These are phyloP conservation scores for Misopates orontium DNA, from an alignment of 257 asterid genomes.

Conservation along the genomic window DNA sequence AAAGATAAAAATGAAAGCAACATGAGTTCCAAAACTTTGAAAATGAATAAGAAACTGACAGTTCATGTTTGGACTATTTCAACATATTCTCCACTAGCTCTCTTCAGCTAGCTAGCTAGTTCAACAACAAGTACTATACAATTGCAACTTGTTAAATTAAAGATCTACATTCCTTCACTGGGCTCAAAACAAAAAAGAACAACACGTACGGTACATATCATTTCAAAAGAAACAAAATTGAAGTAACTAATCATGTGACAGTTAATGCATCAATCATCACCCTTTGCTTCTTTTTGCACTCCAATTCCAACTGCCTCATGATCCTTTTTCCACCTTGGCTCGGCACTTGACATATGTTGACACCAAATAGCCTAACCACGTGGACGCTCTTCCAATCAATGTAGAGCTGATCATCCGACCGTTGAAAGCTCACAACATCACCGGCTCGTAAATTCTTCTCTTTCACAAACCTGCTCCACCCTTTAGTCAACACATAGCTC, in stretches of 20 bases:
- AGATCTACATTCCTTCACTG: not conserved
- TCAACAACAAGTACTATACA: constrained; percentile 32
- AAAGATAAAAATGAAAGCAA: not conserved
- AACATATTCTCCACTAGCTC: constrained; percentile 12
- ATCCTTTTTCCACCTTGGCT: constrained; percentile 51
- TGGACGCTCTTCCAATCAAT: constrained; percentile 60
- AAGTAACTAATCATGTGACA: constrained; percentile 35
- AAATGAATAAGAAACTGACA: constrained; percentile 23
- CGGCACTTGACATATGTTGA: constrained; percentile 51
- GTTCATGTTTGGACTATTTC: constrained; percentile 12
- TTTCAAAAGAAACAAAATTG: not conserved
- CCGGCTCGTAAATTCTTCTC: constrained; percentile 72
- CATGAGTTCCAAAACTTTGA: constrained; percentile 10
- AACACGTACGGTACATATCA: no score
- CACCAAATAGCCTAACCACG: constrained; percentile 67
- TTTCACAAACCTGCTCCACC: constrained; percentile 90
- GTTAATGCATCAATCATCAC: constrained; percentile 49
- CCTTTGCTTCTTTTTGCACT: constrained; percentile 65
- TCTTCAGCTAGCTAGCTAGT: constrained; percentile 20
- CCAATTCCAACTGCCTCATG: constrained; percentile 54
- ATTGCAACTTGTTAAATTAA: constrained; percentile 14
- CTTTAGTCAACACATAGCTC: constrained; percentile 80
- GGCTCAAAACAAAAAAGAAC: no score
- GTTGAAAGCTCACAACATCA: constrained; percentile 60
- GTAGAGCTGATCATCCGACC: constrained; percentile 69